Evolutionary conservation across 2,329 filamentous ascomycete genomes (phyloP).

Genomic region (Xylariales sp.): DNA sequence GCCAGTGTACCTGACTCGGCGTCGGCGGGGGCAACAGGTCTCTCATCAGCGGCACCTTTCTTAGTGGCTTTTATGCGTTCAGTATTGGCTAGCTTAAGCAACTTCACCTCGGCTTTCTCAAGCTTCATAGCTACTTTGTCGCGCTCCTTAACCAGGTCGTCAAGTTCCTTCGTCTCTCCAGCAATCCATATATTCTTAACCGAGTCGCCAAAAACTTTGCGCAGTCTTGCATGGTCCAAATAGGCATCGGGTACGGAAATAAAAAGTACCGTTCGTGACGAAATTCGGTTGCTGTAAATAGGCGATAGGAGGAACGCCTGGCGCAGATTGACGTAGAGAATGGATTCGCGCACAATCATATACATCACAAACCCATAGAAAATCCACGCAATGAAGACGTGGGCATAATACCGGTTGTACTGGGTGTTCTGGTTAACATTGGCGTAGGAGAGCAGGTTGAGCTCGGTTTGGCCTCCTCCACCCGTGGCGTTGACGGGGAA

Average conservation of each 20-base stretch:
- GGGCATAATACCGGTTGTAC: slow-evolving; percentile 80
- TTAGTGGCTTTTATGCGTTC: slow-evolving; percentile 75
- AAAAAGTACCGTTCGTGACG: slow-evolving; percentile 90
- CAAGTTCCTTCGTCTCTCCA: slow-evolving; percentile 79
- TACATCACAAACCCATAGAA: slow-evolving; percentile 92
- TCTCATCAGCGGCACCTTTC: slow-evolving; percentile 61
- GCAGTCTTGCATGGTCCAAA: slow-evolving; percentile 79
- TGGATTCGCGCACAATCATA: slow-evolving; percentile 85
- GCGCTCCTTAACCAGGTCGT: slow-evolving; percentile 83
- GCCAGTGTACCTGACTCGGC: slow-evolving; percentile 77
- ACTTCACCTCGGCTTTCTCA: slow-evolving; percentile 86
- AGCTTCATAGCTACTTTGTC: slow-evolving; percentile 83
- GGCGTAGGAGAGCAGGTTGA: slow-evolving; percentile 82
- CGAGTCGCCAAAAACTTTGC: slow-evolving; percentile 82
- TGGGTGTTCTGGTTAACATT: slow-evolving; percentile 71
- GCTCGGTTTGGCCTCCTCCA: slow-evolving; percentile 69
- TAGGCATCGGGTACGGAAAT: slow-evolving; percentile 84
- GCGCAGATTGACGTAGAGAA: slow-evolving; percentile 92
- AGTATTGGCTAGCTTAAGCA: slow-evolving; percentile 82
- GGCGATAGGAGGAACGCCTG: slow-evolving; percentile 92
- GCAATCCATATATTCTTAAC: slow-evolving; percentile 89
- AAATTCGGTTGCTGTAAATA: slow-evolving; percentile 84
- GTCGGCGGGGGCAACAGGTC: slow-evolving; percentile 64
- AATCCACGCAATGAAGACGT: slow-evolving; percentile 82
- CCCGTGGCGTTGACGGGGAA: slow-evolving; percentile 90